Evolutionary conservation across 2,329 filamentous ascomycete species (phyloP).

Genomic region (Pseudogymnoascus sp.): DNA sequence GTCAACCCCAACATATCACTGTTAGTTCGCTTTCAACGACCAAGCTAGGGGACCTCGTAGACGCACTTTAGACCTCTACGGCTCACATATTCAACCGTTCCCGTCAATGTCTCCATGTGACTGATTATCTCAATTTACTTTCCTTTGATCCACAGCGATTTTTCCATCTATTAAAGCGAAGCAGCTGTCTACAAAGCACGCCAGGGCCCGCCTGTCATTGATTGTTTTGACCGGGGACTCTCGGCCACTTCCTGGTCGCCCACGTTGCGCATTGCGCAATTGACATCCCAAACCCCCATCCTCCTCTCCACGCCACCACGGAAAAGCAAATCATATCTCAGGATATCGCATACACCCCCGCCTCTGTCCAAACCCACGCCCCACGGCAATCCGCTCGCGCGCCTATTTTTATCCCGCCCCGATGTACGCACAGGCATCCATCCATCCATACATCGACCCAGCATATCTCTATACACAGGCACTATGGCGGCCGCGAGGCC

Average conservation of each 20-base stretch:
- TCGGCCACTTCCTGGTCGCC: not conserved
- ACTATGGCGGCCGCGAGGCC: not conserved
- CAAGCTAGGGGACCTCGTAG: not conserved
- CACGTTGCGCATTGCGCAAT: constrained; percentile 7
- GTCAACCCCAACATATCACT: constrained; percentile 5
- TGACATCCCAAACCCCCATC: constrained; percentile 6
- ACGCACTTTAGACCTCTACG: not conserved
- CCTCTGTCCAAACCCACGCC: not conserved
- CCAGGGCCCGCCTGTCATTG: not conserved
- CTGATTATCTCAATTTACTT: not conserved
- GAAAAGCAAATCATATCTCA: not conserved
- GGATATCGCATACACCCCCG: not conserved
- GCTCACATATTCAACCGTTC: not conserved
- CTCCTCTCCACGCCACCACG: not conserved
- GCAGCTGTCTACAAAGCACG: not conserved
- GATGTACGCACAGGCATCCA: constrained; percentile 7
- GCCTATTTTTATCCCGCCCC: constrained; percentile 5
- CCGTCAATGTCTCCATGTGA: constrained; percentile 1
- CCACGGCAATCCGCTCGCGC: not conserved
- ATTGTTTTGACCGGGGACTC: not conserved
- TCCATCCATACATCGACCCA: not conserved
- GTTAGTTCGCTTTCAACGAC: not conserved
- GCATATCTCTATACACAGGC: not conserved
- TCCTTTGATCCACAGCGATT: not conserved
- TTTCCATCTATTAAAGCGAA: constrained; percentile 4